These are phyloP conservation scores for Eucalyptus erythrocorys DNA, from an alignment of 345 rosid genomes.

Conservation along the genomic window DNA sequence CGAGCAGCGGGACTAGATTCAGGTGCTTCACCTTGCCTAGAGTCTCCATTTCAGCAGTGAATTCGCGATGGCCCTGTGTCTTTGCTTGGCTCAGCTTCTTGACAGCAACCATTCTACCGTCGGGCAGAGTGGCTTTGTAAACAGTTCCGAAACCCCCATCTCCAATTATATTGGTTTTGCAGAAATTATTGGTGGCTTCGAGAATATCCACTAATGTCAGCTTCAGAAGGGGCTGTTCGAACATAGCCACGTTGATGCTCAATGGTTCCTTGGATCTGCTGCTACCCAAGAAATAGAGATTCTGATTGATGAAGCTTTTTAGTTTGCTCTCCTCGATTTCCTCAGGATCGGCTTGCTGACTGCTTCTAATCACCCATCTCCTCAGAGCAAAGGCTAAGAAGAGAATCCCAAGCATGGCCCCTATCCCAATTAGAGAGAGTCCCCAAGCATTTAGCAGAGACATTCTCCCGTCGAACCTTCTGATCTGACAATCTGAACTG, in stretches of 20 bases:
- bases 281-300: conserved; percentile 52
- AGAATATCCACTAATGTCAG: conserved; percentile 63
- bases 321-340: conserved; percentile 44
- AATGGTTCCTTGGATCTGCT: conserved; percentile 77
- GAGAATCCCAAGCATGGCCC: conserved; percentile 18
- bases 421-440: conserved; percentile 33
- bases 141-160: conserved; percentile 96
- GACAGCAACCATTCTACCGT: conserved; percentile 68
- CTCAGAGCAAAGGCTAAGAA: conserved; percentile 18
- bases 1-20: conserved; percentile 76
- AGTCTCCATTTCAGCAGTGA: conserved; percentile 94
- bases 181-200: conserved; percentile 67
- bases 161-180: conserved; percentile 81
- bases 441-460: conserved; percentile 36
- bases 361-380: conserved; percentile 26
- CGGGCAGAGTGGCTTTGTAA: conserved; percentile 53
- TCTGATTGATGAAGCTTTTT: conserved; percentile 33
- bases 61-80: conserved; percentile 81
- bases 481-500: conserved; percentile 37
- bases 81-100: conserved; percentile 84
- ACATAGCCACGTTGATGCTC: conserved; percentile 81
- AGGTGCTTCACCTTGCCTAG: conserved; percentile 90
- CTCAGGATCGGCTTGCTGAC: conserved; percentile 21
- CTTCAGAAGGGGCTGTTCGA: conserved; percentile 75
- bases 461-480: conserved; percentile 8